These are phyloP conservation scores for Pichia paraexigua DNA, from an alignment of 805 yeast genomes.

Conservation along the genomic window DNA sequence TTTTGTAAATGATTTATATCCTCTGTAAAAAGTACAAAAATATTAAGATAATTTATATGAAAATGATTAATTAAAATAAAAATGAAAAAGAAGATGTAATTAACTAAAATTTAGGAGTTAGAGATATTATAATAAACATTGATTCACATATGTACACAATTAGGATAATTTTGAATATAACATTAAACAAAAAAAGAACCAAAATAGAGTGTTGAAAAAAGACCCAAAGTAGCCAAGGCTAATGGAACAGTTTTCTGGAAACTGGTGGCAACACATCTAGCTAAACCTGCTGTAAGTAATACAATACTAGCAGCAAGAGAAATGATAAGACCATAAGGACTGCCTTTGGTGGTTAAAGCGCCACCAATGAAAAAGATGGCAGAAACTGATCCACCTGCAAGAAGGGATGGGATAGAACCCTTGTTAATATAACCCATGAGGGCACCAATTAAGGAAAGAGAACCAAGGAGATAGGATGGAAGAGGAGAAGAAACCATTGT, in stretches of 20 bases:
- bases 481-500: background rate
- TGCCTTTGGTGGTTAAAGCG: constrained; percentile 62
- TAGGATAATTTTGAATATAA: background rate
- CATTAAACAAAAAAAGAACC: constrained; percentile 26
- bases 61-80: too few relatives aligned
- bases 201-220: constrained; percentile 58
- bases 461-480: constrained; percentile 11
- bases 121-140: too few relatives aligned
- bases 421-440: constrained; percentile 37
- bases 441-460: constrained; percentile 26
- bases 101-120: too few relatives aligned
- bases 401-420: constrained; percentile 69
- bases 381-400: constrained; percentile 64
- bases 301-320: constrained; percentile 67
- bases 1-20: background rate
- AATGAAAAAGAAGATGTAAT: too few relatives aligned
- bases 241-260: constrained; percentile 72
- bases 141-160: background rate
- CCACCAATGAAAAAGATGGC: constrained; percentile 62
- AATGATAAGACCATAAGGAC: constrained; percentile 72
- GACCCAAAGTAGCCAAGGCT: constrained; percentile 54
- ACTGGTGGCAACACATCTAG: constrained; percentile 45
- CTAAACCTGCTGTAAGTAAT: constrained; percentile 63
- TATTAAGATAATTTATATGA: background rate
- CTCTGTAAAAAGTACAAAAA: background rate